Base-by-base conservation (phyloP, 768 basidiomycete species). In the Boletus bicolor region DNA sequence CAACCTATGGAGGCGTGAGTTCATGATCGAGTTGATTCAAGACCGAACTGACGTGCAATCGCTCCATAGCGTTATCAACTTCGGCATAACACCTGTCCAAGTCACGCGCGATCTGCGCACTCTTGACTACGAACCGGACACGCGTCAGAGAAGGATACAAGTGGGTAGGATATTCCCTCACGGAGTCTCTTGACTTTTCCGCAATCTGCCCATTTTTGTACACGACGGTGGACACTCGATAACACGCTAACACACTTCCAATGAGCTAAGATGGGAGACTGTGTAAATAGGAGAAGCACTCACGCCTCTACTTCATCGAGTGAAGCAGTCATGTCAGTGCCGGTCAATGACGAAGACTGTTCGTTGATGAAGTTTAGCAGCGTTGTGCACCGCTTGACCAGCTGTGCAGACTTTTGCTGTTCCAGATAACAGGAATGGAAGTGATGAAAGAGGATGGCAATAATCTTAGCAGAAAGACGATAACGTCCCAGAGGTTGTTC, bases 281-380 rank as follows among this genome's bases (percentile, higher is more conserved):
- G 6, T 28, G 28, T 28, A 24, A 19, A 36, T 2, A 0, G n/a
- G 32, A 52, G 19, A 38, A 34, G 32, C 5, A 64, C 79, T 57
- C 65, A 82, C 82, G 63, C 68, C 56, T 72, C 71, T 30, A 77
- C 70, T 54, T 82, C 75, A 51, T 83, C 79, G 24, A 73, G 70
- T 12, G 72, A 64, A 39, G 68, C 67, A 44, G 67, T 69, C 17
- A 77, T 65, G 19, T 76, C 78, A 30, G 75, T 73, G 24, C 80
- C 76, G 41, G 70, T 72, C 44, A 79, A 57, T 35, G 68, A 63
- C 38, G 68, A 56, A 4, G 72, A 65, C 15, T 79, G 73, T 17
- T 81, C 79, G 17, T 69, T 64, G 41, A 83, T 64, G 17, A 73
- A 62, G 51, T 59, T 71, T 44, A 79, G 60, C 28, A 82, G 63